These are phyloP conservation scores for Chrysoporthe austroafricana DNA, from an alignment of 2,329 filamentous ascomycete species.

Conservation along the genomic window DNA sequence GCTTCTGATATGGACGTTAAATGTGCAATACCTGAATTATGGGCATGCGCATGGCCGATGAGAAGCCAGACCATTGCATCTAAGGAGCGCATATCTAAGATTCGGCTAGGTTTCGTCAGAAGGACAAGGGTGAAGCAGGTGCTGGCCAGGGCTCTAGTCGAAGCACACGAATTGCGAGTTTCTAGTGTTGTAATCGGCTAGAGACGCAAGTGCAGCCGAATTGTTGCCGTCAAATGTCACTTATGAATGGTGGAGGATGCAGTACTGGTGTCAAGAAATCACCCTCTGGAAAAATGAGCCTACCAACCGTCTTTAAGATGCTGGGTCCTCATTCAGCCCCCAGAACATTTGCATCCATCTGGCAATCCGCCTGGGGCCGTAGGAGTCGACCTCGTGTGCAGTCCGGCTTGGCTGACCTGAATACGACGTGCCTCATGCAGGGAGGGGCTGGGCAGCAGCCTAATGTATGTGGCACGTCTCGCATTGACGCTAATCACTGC, in stretches of 20 bases:
- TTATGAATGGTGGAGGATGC: not conserved
- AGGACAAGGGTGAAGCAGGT: not conserved
- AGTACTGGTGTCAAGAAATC: not conserved
- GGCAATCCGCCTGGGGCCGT: not conserved
- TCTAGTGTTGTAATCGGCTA: too few relatives aligned
- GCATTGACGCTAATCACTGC: not conserved
- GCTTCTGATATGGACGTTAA: not conserved
- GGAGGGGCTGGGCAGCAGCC: not conserved
- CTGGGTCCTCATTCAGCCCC: not conserved
- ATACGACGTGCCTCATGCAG: not conserved
- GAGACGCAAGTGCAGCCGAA: too few relatives aligned
- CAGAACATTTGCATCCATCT: not conserved
- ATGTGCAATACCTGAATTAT: not conserved
- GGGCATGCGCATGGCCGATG: not conserved
- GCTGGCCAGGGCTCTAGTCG: not conserved
- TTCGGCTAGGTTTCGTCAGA: not conserved
- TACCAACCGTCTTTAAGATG: not conserved
- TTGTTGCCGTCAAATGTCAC: too few relatives aligned
- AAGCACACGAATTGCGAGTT: too few relatives aligned
- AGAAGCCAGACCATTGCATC: not conserved
- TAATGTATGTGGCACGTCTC: not conserved
- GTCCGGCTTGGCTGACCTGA: not conserved
- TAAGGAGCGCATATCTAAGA: not conserved
- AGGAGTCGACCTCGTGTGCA: not conserved
- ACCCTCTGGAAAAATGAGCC: not conserved